Conservation (phyloP, 2,329 filamentous ascomycete genomes). For the Cladophialophora psammophila region DNA sequence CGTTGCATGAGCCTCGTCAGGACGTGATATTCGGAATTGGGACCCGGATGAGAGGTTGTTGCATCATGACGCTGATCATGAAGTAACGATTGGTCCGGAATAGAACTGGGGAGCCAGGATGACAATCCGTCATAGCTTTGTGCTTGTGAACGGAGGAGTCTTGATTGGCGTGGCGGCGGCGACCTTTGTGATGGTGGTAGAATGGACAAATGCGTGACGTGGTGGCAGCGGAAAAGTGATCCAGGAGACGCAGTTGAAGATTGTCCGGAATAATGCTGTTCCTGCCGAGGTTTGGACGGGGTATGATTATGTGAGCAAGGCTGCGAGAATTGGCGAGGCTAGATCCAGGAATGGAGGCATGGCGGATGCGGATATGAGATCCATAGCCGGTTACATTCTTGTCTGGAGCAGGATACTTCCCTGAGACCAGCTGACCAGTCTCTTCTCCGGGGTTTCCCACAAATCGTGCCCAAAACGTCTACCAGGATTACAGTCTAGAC, state of each 20-base stretch:
- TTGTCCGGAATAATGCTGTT: too few species aligned
- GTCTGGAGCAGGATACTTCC: constrained; percentile 54
- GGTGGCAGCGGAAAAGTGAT: neutral
- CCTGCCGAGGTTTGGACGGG: too few species aligned
- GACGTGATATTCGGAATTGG: neutral
- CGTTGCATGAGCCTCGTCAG: neutral
- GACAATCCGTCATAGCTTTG: neutral
- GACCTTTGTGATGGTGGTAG: neutral
- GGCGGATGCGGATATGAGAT: neutral
- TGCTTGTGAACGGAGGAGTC: neutral
- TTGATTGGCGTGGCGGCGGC: neutral
- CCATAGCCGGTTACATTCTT: neutral
- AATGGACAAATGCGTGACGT: neutral
- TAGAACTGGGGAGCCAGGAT: neutral
- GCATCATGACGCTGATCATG: neutral
- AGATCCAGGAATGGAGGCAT: neutral
- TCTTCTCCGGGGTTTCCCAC: constrained; percentile 61
- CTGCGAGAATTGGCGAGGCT: neutral
- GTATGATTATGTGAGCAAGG: neutral
- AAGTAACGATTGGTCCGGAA: neutral
- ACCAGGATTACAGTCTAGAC: constrained; percentile 68
- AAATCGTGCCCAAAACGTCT: constrained; percentile 66
- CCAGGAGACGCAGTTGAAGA: neutral
- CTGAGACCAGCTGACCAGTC: constrained; percentile 59
- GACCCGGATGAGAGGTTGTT: neutral